phyloP scores from a whole-genome alignment of 2,329 filamentous ascomycete genomes.

The Stromatinia cepivora region DNA sequence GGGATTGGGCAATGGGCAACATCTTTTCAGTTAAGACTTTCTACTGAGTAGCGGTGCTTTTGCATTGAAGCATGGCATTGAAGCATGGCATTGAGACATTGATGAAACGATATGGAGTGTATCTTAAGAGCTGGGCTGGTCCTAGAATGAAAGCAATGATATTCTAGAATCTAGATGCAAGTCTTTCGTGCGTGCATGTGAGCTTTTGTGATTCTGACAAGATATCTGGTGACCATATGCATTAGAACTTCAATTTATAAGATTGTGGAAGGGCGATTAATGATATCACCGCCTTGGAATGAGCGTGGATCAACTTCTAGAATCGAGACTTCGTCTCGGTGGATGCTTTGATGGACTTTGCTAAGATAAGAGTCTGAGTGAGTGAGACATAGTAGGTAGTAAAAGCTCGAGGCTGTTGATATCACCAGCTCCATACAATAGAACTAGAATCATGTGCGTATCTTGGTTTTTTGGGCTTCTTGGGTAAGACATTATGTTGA shows the following conservation, averaged over 20 bases:
- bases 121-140: constrained; percentile 14
- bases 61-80: neutral
- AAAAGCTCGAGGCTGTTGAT: no score
- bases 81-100: neutral
- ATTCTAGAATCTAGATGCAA: neutral
- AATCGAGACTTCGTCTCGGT: neutral
- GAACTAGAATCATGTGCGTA: no score
- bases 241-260: neutral
- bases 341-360: no score
- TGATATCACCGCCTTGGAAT: no score
- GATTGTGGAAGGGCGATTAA: no score
- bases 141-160: constrained; percentile 3
- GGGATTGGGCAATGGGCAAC: neutral
- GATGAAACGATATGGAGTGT: neutral
- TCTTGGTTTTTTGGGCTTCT: no score
- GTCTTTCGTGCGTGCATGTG: neutral
- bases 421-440: no score
- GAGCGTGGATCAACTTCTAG: neutral
- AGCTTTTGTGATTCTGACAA: neutral
- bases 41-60: neutral
- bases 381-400: no score
- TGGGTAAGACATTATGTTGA: no score
- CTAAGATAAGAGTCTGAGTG: no score
- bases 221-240: neutral
- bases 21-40: neutral